These are phyloP conservation scores for Neurospora terricola DNA, from an alignment of 495 filamentous ascomycete genomes.

Conservation along the genomic window DNA sequence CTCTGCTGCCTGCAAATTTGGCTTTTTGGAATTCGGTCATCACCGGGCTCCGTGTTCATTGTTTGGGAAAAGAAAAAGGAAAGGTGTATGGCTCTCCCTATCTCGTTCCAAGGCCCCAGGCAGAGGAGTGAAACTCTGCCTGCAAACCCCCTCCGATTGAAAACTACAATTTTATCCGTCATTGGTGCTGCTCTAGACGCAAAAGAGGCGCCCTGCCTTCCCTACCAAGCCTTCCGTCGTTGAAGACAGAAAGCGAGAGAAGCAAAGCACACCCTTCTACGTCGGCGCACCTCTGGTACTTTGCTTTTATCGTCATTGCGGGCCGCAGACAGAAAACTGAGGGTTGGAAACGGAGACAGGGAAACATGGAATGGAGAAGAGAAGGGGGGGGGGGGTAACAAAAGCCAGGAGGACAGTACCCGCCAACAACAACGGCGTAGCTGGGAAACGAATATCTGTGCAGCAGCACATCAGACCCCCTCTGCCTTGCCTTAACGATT, in stretches of 20 bases:
- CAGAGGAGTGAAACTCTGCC: slow-evolving; percentile 9
- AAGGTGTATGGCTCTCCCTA: slow-evolving; percentile 1
- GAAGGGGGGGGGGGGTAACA: no score
- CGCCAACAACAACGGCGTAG: background rate
- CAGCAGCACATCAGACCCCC: background rate
- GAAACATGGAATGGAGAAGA: background rate
- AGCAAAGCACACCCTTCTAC: background rate
- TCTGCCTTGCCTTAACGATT: background rate
- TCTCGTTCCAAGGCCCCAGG: background rate
- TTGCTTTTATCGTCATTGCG: slow-evolving; percentile 15
- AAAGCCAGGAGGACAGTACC: background rate
- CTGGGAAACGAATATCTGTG: background rate
- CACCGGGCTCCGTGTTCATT: slow-evolving; percentile 35
- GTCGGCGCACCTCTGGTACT: slow-evolving; percentile 9
- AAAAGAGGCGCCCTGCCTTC: background rate
- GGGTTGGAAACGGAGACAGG: background rate
- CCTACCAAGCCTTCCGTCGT: background rate
- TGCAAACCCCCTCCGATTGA: slow-evolving; percentile 43
- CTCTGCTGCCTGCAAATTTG: slow-evolving; percentile 52
- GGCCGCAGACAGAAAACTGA: background rate
- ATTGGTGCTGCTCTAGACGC: slow-evolving; percentile 23
- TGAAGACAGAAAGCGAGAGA: background rate
- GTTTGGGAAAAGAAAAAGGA: background rate
- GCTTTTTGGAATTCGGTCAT: slow-evolving; percentile 54
- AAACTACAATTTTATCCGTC: slow-evolving; percentile 42